Conservation (phyloP, 768 basidiomycete genomes). For the Phanerochaete sordida region DNA sequence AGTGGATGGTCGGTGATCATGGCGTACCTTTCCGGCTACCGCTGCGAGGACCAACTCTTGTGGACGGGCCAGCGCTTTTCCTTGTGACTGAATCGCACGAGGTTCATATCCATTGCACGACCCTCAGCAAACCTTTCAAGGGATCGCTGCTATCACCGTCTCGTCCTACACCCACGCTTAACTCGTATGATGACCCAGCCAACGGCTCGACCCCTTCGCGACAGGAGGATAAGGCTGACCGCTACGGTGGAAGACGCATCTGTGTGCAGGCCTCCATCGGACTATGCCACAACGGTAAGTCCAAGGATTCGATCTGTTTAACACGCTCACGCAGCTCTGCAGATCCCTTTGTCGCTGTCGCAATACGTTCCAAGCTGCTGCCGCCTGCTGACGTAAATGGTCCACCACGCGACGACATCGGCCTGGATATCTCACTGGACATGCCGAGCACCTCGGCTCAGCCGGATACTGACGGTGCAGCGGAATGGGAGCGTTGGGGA, state of each 20-base stretch:
- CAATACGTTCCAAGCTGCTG: conserved; percentile 53
- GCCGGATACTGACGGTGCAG: conserved; percentile 22
- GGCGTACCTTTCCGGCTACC: conserved; percentile 55
- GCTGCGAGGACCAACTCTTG: conserved; percentile 51
- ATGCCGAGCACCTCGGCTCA: conserved; percentile 27
- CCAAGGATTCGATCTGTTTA: background rate
- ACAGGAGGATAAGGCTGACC: background rate
- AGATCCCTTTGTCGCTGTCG: conserved; percentile 60
- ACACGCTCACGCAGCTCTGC: conserved; percentile 4
- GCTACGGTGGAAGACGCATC: conserved; percentile 36
- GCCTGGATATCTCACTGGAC: conserved; percentile 37
- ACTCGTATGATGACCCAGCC: background rate
- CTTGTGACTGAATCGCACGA: conserved; percentile 64
- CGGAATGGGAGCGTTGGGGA: conserved; percentile 52
- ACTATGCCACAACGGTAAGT: conserved; percentile 53
- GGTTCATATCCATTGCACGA: conserved; percentile 43
- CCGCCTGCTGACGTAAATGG: conserved; percentile 31
- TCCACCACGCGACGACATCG: conserved; percentile 36
- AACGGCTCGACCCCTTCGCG: background rate
- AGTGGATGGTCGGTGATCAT: conserved; percentile 53
- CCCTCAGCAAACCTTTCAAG: conserved; percentile 39
- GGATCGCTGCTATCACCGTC: conserved; percentile 40
- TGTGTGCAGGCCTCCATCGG: conserved; percentile 62
- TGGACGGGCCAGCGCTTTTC: conserved; percentile 52
- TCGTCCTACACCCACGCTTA: background rate